Evolutionary conservation across 208 protist species (phyloP), one percentile per base, ranked within the genome.

Genomic region (Angomonas ambiguus): DNA sequence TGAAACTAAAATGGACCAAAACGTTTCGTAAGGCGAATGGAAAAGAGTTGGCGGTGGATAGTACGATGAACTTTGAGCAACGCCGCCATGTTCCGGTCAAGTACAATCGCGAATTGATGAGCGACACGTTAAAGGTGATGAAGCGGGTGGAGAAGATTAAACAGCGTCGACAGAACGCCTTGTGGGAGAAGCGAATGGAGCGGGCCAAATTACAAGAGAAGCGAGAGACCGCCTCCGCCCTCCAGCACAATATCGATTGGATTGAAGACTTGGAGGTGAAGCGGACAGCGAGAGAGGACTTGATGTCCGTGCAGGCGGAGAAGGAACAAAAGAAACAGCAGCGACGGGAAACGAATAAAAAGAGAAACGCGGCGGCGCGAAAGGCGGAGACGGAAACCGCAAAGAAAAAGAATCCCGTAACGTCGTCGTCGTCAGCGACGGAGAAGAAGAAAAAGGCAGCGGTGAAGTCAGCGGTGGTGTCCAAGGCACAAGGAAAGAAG

Each of bases 1-100:
- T 98, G 76, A 99, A 99, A 81, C 82, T 99, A 20, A 87, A 92
- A 67, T 99, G 98, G 98, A 99, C 98, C 24, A 99, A 99, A 85
- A 98, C 98, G 31, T 99, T 98, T 86, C 87, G 99, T 35, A 97
- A 95, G 74, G 82, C 96, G 0, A 83, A 90, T 60, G 98, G 98
- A 27, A 99, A 99, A 83, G 98, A 99, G 79, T 89, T 99, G 55
- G 75, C 93, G 16, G 81, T 98, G 34, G 98, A 99, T 85, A 93
- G 82, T 58, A 98, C 97, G 16, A 99, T 99, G 76, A 97, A 99
- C 34, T 99, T 99, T 79, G 99, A 99, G 87, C 96, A 97, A 77
- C 83, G 91, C 33, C 87, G 98, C 25, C 98, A 99, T 75, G 76
- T 97, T 30, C 98, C 98, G 18, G 85, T 99, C 16, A 98, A 98